Evolutionary conservation across 345 rosid species (phyloP).

Genomic region (Citrus unshiu): DNA sequence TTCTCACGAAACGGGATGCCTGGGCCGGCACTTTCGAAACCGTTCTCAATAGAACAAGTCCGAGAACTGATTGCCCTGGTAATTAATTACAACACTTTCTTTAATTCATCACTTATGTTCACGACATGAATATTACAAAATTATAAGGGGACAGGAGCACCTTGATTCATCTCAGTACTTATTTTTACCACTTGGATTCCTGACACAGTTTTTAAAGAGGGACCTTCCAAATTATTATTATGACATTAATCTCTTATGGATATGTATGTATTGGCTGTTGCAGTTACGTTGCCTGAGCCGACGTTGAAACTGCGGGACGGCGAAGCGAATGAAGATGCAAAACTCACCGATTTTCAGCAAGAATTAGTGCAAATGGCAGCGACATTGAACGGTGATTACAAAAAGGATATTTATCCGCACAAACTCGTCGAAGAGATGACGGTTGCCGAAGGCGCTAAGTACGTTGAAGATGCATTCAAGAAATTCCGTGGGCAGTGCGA

Average conservation of each 20-base stretch:
- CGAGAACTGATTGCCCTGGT: slow-evolving; percentile 56
- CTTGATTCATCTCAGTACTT: no score
- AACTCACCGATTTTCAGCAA: slow-evolving; percentile 54
- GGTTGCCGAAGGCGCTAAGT: slow-evolving; percentile 36
- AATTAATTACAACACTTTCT: background rate
- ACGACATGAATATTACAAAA: background rate
- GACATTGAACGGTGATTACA: slow-evolving; percentile 50
- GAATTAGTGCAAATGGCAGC: slow-evolving; percentile 64
- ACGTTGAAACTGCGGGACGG: slow-evolving; percentile 31
- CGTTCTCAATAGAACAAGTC: slow-evolving; percentile 32
- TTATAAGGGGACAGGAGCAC: background rate
- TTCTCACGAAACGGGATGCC: slow-evolving; percentile 51
- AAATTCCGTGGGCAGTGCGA: slow-evolving; percentile 38
- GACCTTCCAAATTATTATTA: background rate
- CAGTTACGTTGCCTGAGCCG: slow-evolving; percentile 50
- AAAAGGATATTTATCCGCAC: slow-evolving; percentile 36
- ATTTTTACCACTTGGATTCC: no score
- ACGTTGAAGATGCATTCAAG: slow-evolving; percentile 44
- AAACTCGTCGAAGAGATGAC: slow-evolving; percentile 50
- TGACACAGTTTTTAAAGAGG: background rate
- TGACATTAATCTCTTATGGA: no score
- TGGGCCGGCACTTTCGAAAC: slow-evolving; percentile 61
- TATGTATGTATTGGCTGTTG: background rate
- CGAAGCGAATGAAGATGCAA: slow-evolving; percentile 34
- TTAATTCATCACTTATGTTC: background rate